Conservation (phyloP, 148 eudicot genomes). For the Simmondsia chinensis region DNA sequence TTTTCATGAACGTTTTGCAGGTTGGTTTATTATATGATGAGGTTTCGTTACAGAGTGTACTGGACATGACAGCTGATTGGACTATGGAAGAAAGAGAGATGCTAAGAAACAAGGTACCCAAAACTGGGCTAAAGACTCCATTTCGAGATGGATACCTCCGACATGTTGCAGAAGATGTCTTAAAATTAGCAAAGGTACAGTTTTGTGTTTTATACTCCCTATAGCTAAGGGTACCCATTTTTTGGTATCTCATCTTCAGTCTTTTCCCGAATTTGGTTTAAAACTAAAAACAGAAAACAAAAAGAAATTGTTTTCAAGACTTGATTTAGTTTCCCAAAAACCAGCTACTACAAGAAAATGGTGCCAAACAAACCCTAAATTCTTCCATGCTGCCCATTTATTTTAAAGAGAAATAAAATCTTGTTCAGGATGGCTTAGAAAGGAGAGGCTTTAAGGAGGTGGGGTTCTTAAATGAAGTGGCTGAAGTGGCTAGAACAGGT, state of each 20-base stretch:
- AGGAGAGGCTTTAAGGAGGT: slow-evolving; percentile 86
- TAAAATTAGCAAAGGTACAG: slow-evolving; percentile 79
- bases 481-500: slow-evolving; percentile 94
- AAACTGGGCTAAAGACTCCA: slow-evolving; percentile 83
- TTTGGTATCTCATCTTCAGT: too few species aligned
- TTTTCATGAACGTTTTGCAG: slow-evolving; percentile 41
- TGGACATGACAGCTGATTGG: slow-evolving; percentile 92
- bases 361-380: too few species aligned
- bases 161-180: slow-evolving; percentile 83
- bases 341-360: too few species aligned
- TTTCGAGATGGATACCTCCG: slow-evolving; percentile 89
- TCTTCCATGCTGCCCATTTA: too few species aligned
- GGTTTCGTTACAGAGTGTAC: slow-evolving; percentile 62
- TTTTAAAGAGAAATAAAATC: too few species aligned
- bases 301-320: too few species aligned
- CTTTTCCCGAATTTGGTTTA: too few species aligned
- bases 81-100: slow-evolving; percentile 80
- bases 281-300: too few species aligned
- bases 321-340: too few species aligned
- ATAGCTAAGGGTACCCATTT: too few species aligned
- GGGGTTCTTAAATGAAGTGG: slow-evolving; percentile 87
- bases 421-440: slow-evolving; percentile 85
- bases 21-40: slow-evolving; percentile 93
- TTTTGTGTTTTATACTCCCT: slow-evolving; percentile 5
- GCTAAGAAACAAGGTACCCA: slow-evolving; percentile 90